Evolutionary conservation across 805 yeast genomes (phyloP).

Genomic region (Metschnikowia aberdeeniae): DNA sequence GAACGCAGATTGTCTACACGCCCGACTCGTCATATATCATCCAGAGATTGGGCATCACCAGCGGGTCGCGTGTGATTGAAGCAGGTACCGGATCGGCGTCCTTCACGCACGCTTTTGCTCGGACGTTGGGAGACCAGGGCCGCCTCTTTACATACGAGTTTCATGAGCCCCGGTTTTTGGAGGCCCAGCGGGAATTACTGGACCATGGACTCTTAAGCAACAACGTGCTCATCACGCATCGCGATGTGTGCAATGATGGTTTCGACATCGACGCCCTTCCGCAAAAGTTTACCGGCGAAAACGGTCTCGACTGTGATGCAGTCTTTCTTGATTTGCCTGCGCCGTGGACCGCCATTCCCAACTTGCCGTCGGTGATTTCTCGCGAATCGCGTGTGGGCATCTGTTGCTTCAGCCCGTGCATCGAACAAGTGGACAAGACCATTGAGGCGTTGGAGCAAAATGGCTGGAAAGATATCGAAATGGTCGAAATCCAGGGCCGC

Average conservation of each 20-base stretch:
- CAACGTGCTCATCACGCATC: conserved; percentile 69
- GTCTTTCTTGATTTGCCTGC: conserved; percentile 91
- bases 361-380: conserved; percentile 57
- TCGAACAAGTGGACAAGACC: conserved; percentile 92
- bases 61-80: conserved; percentile 81
- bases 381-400: conserved; percentile 54
- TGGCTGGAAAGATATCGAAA: conserved; percentile 85
- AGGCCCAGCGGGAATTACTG: conserved; percentile 73
- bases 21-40: conserved; percentile 91
- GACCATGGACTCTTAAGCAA: conserved; percentile 57
- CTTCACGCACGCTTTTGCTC: conserved; percentile 85
- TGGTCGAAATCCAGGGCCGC: conserved; percentile 84
- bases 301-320: conserved; percentile 56
- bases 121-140: conserved; percentile 64
- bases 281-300: conserved; percentile 16
- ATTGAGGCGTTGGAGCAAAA: conserved; percentile 65
- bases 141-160: conserved; percentile 82
- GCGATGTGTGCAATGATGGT: conserved; percentile 91
- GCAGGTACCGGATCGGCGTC: conserved; percentile 99
- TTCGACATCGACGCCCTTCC: conserved; percentile 50
- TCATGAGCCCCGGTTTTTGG: conserved; percentile 76
- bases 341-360: conserved; percentile 94
- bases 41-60: conserved; percentile 70
- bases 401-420: conserved; percentile 97
- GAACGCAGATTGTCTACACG: conserved; percentile 96